Evolutionary conservation across 257 asterid species (phyloP), one percentile per base, ranked within the genome.

Genomic region (Solanum dulcamara): DNA sequence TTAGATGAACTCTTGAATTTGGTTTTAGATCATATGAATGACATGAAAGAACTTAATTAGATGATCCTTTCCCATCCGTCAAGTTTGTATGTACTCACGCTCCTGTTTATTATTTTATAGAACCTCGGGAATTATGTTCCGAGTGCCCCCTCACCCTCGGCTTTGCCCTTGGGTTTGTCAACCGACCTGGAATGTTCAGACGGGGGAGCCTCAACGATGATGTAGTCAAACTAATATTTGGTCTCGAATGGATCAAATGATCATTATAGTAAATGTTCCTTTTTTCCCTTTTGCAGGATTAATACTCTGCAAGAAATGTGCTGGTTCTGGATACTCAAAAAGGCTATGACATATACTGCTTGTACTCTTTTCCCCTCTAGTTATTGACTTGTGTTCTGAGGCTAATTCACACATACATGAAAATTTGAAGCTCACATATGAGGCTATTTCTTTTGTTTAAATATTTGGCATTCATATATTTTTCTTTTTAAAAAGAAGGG

Each of bases 271-370:
- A 3, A 18, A 5, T n/a, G 10, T 57, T 55, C n/a, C n/a, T 4
- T 33, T 18, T 8, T 4, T 6, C 18, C 1, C 51, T 80, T 20
- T 55, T 55, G 80, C 92, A 94, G 99, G 98, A 60, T 88, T 94
- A 91, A 83, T 96, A 87, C 92, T 96, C 44, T 96, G 98, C 96
- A 96, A 96, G 94, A 96, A 91, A 85, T 96, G 99, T 87, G 91
- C 92, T 79, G 99, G 99, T 71, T 93, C 99, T 62, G 99, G 99
- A 85, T 96, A 96, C 88, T 92, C 99, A 26, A 94, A 90, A 86
- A 95, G 98, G 75, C 59, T 95, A 83, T 95, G 85, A 89, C 85
- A 67, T 64, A 6, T 75, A 74, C 74, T 60, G 15, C 71, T 14
- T 37, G 35, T 22, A n/a, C 77, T 85, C 64, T 42, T 67, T 85